Base-by-base conservation (phyloP, 352 stramenopile genomes). In the Phytophthora cryptogea region DNA sequence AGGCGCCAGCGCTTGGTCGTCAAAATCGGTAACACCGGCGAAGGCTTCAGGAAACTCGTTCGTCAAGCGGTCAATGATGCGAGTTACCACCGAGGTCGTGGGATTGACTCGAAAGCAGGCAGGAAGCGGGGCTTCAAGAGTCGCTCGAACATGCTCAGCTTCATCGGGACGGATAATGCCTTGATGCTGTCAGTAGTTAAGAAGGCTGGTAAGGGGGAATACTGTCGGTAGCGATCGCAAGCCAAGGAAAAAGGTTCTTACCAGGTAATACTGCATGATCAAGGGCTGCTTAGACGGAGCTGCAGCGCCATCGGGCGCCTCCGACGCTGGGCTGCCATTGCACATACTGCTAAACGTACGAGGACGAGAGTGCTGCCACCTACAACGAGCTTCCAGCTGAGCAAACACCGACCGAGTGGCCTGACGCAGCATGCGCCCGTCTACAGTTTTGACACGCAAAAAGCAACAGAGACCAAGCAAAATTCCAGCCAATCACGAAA, bases 21-120 rank as follows among this genome's bases (percentile, higher is more conserved):
- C 53, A 31, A 69, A 45, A 6, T 40, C 5, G 10, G 46, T 41
- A n/a, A 68, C 66, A 28, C 49, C 63, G 3, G 69, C 57, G 49
- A 89, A 89, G 10, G 67, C 48, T 17, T 49, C 27, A n/a, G 76
- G 66, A 48, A 85, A 87, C 10, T 86, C 65, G 20, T 68, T 62
- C n/a, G 48, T 59, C 16, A 89, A 52, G 8, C 69, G 77, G 10
- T 68, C 66, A 46, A 82, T 76, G 63, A 89, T 86, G 20, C 68
- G 72, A 28, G 31, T 27, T 1, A 31, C 49, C 16, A 57, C 31
- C 8, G 47, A 17, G 14, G 42, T 54, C 42, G 76, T 86, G 13
- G 80, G 76, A 35, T 87, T 92, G 30, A 92, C 68, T 20, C 82
- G 74, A 49, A 92, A 92, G 68, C 82, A 92, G 32, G 81, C 77